phyloP scores from a whole-genome alignment of 305 asterid species.

The Solanum hybrid region DNA sequence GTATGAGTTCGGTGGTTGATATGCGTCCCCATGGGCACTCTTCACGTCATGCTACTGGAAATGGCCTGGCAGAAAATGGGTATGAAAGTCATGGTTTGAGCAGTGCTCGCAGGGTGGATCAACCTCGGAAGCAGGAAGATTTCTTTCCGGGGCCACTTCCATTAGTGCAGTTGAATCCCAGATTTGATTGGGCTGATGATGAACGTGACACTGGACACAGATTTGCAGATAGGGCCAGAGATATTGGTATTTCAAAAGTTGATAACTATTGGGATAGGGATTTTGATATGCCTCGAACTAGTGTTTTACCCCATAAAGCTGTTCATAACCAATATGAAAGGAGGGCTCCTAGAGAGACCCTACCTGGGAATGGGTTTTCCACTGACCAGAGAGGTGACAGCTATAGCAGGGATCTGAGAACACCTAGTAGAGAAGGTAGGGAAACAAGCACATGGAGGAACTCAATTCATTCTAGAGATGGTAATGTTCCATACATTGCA shows the following conservation, averaged over 20 bases:
- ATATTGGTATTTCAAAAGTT: constrained; percentile 44
- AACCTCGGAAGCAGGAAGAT: constrained; percentile 39
- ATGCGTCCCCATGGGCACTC: constrained; percentile 36
- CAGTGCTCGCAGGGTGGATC: constrained; percentile 24
- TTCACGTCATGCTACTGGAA: constrained; percentile 26
- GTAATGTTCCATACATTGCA: constrained; percentile 31
- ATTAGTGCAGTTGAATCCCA: constrained; percentile 65
- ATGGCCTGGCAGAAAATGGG: constrained; percentile 34
- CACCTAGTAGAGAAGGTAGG: constrained; percentile 50
- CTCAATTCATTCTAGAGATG: constrained; percentile 37
- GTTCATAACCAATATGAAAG: constrained; percentile 41
- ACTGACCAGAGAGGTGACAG: constrained; percentile 47
- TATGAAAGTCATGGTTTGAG: constrained; percentile 29
- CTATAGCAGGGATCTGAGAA: constrained; percentile 39
- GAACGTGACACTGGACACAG: constrained; percentile 94
- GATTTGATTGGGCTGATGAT: constrained; percentile 99
- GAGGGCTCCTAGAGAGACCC: constrained; percentile 56
- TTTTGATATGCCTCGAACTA: constrained; percentile 73
- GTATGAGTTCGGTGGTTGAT: constrained; percentile 38
- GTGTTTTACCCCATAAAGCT: constrained; percentile 55
- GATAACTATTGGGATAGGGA: constrained; percentile 84
- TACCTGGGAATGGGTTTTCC: constrained; percentile 48
- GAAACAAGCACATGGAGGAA: constrained; percentile 56
- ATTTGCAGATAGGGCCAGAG: constrained; percentile 59
- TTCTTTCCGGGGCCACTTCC: constrained; percentile 68